Evolutionary conservation across 2,329 filamentous ascomycete species (phyloP), one percentile per base, ranked within the genome.

Genomic region (Aspergillus felis): DNA sequence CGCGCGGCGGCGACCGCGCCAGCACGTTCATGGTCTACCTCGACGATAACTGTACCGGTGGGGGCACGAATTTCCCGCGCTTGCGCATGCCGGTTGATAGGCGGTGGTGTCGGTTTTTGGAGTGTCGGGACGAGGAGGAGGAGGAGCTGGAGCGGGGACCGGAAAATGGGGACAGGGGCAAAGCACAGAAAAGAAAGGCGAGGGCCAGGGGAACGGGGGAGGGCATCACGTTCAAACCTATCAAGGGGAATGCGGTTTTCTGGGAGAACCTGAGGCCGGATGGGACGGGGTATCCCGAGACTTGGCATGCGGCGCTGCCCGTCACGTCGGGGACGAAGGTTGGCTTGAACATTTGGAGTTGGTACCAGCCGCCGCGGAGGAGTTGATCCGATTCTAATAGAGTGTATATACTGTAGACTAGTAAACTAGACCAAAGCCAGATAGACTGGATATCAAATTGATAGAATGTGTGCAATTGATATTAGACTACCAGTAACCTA

Each of bases 261-360:
- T 87, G 84, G 84, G 80, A 82, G 72, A 87, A 87, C 68, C 74
- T 86, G 56, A 74, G 79, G 42, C 60, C 73, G 0, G 81, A 85
- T 69, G 84, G 84, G 2, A 76, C 72, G 24, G 83, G 83, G 12
- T 84, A 83, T 64, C 74, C 77, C 57, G 82, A 86, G 70, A 84
- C 81, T 32, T 84, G 84, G 76, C 84, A 87, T 76, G 83, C 83
- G 47, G 84, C 82, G 4, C 73, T 85, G 65, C 83, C 84, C 8
- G 84, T 87, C 0, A 70, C 71, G 51, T 75, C 70, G 44, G 84
- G 84, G 2, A 76, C 72, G 41, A 87, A 87, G 74, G 78, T 86
- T 56, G 84, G 84, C 0, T 69, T 87, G 71, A 87, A 87, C 71
- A 84, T 87, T 59, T 87, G 84, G 84, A 85, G 81, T 70, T 86